Percentiles rank a stretch among this genome's conserved stretches.
Evolutionary conservation across 352 stramenopile species (phyloP).

Genomic region (Phytopythium kandeliae): DNA sequence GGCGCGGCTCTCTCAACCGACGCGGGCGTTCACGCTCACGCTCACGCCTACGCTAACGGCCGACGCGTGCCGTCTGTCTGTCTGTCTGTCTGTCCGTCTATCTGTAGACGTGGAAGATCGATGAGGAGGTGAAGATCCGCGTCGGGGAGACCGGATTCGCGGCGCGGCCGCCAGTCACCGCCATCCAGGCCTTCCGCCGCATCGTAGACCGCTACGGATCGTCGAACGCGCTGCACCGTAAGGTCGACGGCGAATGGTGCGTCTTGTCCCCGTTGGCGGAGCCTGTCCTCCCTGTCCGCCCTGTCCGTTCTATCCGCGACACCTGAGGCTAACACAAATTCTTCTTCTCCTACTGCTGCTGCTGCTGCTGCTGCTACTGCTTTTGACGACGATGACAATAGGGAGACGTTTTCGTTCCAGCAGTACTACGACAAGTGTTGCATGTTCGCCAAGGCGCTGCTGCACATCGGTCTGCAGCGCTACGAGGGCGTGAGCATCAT

Average conservation of each 20-base stretch:
- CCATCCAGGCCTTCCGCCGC: slow-evolving; percentile 53
- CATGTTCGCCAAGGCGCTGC: slow-evolving; percentile 75
- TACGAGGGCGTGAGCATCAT: slow-evolving; percentile 87
- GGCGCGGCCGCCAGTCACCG: slow-evolving; percentile 36
- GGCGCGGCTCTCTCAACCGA: no score
- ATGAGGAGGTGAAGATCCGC: slow-evolving; percentile 80
- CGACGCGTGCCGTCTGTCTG: no score
- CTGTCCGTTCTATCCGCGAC: no score
- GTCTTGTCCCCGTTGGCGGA: no score
- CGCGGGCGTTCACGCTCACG: no score
- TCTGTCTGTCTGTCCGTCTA: no score
- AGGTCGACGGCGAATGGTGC: slow-evolving; percentile 69
- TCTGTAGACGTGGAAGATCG: slow-evolving; percentile 86
- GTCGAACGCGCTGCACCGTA: slow-evolving; percentile 57
- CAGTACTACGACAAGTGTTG: slow-evolving; percentile 75
- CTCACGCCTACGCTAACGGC: no score
- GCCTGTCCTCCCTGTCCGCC: no score
- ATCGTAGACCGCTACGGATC: slow-evolving; percentile 48
- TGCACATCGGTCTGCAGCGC: slow-evolving; percentile 61
- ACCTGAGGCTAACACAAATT: no score
- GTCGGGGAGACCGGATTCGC: slow-evolving; percentile 45
- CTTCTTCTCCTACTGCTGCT: no score
- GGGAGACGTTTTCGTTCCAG: slow-evolving; percentile 60
- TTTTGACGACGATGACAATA: no score
- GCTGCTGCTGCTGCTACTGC: no score